Percentiles rank a stretch among this genome's conserved stretches.
Evolutionary conservation across 2,329 filamentous ascomycete species (phyloP).

Genomic region (Penicillium brevicompactum): DNA sequence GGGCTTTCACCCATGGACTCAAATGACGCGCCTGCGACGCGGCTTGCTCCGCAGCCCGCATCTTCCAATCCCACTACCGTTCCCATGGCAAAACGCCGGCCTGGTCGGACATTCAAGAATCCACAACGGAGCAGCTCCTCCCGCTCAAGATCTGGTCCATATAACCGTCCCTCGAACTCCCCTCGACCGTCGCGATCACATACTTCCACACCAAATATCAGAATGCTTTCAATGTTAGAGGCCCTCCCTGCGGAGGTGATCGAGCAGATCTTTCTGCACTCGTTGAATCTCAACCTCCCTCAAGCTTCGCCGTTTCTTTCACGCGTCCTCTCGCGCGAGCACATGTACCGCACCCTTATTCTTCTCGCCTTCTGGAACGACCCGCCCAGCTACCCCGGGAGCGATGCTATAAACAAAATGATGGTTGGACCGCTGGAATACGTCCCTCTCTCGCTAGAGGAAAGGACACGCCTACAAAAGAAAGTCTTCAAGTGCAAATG

Average conservation of each 20-base stretch:
- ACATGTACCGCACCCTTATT: slow-evolving; percentile 44
- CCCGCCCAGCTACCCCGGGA: slow-evolving; percentile 5
- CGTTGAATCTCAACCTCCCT: slow-evolving; percentile 49
- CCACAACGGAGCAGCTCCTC: slow-evolving; percentile 6
- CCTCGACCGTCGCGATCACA: slow-evolving; percentile 3
- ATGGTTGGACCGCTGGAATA: slow-evolving; percentile 40
- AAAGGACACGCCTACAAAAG: slow-evolving; percentile 37
- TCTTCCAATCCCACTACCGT: not conserved
- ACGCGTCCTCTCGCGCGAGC: slow-evolving; percentile 41
- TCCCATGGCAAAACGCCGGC: slow-evolving; percentile 8
- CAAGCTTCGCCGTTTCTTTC: slow-evolving; percentile 46
- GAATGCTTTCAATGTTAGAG: slow-evolving; percentile 43
- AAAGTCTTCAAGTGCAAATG: slow-evolving; percentile 41
- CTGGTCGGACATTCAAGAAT: slow-evolving; percentile 13
- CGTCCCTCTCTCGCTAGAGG: slow-evolving; percentile 23
- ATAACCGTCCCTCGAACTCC: slow-evolving; percentile 6
- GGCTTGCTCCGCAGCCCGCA: not conserved
- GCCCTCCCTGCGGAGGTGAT: slow-evolving; percentile 53
- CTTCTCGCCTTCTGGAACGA: slow-evolving; percentile 45
- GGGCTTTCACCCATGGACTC: not conserved
- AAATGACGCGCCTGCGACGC: not conserved
- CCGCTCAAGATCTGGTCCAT: slow-evolving; percentile 8
- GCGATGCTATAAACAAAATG: slow-evolving; percentile 27
- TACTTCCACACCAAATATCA: not conserved
- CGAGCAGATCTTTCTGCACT: slow-evolving; percentile 55